These are phyloP conservation scores for Pestalotiopsis sp. DNA, from an alignment of 2,329 filamentous ascomycete species.

Conservation along the genomic window DNA sequence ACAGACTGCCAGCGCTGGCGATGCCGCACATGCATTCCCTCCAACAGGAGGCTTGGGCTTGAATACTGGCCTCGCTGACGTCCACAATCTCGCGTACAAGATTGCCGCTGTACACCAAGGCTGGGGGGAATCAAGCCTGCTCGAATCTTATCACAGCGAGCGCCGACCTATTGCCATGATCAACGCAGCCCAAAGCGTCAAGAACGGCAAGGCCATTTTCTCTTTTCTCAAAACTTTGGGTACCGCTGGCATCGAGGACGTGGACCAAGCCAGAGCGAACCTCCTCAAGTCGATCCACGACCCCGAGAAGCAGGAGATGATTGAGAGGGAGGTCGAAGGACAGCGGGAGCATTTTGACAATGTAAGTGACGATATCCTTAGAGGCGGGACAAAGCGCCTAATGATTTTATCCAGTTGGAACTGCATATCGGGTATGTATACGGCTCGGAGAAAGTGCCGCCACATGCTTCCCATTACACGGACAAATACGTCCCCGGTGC, in stretches of 20 bases:
- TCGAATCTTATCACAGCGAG: constrained; percentile 39
- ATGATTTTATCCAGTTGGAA: constrained; percentile 25
- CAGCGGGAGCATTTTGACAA: constrained; percentile 46
- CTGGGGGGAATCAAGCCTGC: constrained; percentile 27
- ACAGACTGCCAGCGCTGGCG: constrained; percentile 20
- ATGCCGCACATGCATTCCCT: constrained; percentile 35
- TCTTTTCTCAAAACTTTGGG: constrained; percentile 39
- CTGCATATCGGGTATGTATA: constrained; percentile 47
- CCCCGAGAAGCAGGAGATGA: constrained; percentile 27
- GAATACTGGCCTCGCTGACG: constrained; percentile 34
- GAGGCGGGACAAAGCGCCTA: neutral
- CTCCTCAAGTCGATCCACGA: constrained; percentile 31
- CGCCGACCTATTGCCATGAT: constrained; percentile 39
- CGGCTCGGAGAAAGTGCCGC: constrained; percentile 31
- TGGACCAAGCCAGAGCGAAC: constrained; percentile 30
- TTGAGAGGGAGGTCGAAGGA: constrained; percentile 34
- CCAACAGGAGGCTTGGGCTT: constrained; percentile 34
- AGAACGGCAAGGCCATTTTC: constrained; percentile 45
- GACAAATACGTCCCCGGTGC: constrained; percentile 39
- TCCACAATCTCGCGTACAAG: constrained; percentile 36
- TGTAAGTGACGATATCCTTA: constrained; percentile 12
- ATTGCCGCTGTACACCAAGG: constrained; percentile 36
- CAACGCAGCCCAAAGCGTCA: constrained; percentile 43
- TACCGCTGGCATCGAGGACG: constrained; percentile 29
- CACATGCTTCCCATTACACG: constrained; percentile 37